Evolutionary conservation across 148 eudicot species (phyloP), one percentile per base, ranked within the genome.

Genomic region (Mesembryanthemum crystallinum): DNA sequence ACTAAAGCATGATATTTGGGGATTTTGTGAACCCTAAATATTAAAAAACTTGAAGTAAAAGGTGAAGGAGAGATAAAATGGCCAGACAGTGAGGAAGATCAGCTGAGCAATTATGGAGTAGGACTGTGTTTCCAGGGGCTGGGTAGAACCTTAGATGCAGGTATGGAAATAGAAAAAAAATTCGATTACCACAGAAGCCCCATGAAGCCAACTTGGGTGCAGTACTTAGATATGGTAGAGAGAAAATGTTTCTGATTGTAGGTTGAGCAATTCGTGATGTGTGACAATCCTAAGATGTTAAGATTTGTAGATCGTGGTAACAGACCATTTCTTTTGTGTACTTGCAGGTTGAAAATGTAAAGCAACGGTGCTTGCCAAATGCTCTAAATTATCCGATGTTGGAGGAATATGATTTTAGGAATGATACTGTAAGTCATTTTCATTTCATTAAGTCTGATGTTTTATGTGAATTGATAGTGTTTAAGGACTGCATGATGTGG

Each of bases 351-450:
- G 97, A 95, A 82, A 95, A 87, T 86, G 98, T 92, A 27, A 95
- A 95, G 87, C 97, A 95, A 64, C 84, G 96, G 23, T 95, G 98
- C 80, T 82, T 95, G 78, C 98, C 98, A 43, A 95, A 89, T 89
- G 97, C 94, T 71, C 69, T 95, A 29, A 95, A 95, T 80, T 95
- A 95, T 83, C 98, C 98, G 9, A 95, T 95, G 98, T 85, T 95
- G 82, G 98, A 95, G 86, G 98, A 95, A 77, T 95, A 95, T 78
- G 98, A 95, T 83, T 95, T 90, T 82, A 83, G 97, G 77, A 95
- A 95, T 87, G 98, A 95, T 80, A 89, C 90, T 13, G 98, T 90
- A 79, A 89, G 91, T 86, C 45, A 33, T 72, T 9, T 71, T n/a
- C 49, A 35, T 29, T 69, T 37, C 39, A 20, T 47, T 25, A 18